Base-by-base conservation (phyloP, 2,329 filamentous ascomycete genomes). In the Scedosporium boydii region DNA sequence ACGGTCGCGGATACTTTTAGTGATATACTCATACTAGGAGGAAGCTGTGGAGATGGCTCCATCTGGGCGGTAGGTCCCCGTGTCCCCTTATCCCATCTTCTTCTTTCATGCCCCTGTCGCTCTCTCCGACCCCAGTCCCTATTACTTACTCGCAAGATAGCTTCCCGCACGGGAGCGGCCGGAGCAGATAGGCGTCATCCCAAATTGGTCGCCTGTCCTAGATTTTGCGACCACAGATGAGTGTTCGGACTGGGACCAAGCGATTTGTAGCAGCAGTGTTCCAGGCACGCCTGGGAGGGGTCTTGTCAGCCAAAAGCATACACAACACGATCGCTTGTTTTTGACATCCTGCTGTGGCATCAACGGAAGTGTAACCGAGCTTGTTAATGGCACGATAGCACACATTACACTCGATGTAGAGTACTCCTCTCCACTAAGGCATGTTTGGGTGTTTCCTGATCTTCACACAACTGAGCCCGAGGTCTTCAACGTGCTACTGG, bases 11-110 rank as follows among this genome's bases (percentile, higher is more conserved):
- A 85, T 65, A 77, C 81, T 42, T 85, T 83, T 63, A 86, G 86
- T 2, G 93, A 96, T 71, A 81, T 96, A n/a, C 77, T 96, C 57
- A 82, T 96, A 42, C 85, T 89, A 58, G 89, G 89, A 4, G 92
- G 93, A 0, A 87, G 90, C 66, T 88, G 87, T 61, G 89, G 91
- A 7, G 84, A 87, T 64, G 93, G 93, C 6, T 86, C 87, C 0
- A 80, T 95, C 5, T 93, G 89, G 77, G 85, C 86, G 73, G 86
- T 90, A 72, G 76, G 80, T 67, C 41, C 55, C n/a, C n/a, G 4
- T 29, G 18, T 21, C 51, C 41, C 29, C 34, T 62, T 53, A 34
- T 27, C 29, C 42, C 57, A 38, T 58, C 10, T 34, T 62, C 21
- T 12, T 23, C 58, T 66, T 18, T 23, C 21, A 55, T 38, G 4